These are phyloP conservation scores for Leccinum subgranulosum DNA, from an alignment of 768 basidiomycete genomes.

Conservation along the genomic window DNA sequence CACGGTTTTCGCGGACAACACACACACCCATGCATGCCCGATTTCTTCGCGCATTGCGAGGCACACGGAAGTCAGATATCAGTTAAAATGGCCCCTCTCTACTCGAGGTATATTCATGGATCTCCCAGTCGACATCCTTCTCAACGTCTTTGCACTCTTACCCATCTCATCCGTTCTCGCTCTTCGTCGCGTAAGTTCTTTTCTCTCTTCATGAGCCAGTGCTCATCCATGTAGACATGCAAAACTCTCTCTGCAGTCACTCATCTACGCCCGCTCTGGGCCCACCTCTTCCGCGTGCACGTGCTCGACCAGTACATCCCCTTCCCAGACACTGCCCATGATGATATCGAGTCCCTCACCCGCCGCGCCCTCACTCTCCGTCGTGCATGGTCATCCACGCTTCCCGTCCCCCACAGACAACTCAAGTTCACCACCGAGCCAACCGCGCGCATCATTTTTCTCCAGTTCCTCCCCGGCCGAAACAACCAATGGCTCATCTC, in stretches of 20 bases:
- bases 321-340: conserved; percentile 40
- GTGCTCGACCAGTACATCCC: conserved; percentile 45
- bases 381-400: conserved; percentile 46
- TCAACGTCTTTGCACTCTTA: conserved; percentile 42
- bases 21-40: conserved; percentile 10
- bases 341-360: conserved; percentile 44
- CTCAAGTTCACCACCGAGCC: conserved; percentile 25
- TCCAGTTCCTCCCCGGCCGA: conserved; percentile 47
- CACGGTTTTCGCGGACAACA: conserved; percentile 22
- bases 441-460: conserved; percentile 38
- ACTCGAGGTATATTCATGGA: background rate
- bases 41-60: conserved; percentile 17
- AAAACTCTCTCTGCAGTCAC: conserved; percentile 41
- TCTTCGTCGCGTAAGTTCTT: conserved; percentile 45
- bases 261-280: conserved; percentile 50
- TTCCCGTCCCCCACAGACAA: conserved; percentile 32
- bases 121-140: conserved; percentile 49
- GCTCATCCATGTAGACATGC: conserved; percentile 39
- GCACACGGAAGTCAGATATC: background rate
- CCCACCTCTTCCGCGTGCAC: conserved; percentile 38
- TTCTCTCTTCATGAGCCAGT: background rate
- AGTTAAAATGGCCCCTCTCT: background rate
- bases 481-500: conserved; percentile 47
- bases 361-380: conserved; percentile 41
- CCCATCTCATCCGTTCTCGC: conserved; percentile 40